Evolutionary conservation across 306 rosid genomes (phyloP).

Genomic region (Acmispon strigosus): DNA sequence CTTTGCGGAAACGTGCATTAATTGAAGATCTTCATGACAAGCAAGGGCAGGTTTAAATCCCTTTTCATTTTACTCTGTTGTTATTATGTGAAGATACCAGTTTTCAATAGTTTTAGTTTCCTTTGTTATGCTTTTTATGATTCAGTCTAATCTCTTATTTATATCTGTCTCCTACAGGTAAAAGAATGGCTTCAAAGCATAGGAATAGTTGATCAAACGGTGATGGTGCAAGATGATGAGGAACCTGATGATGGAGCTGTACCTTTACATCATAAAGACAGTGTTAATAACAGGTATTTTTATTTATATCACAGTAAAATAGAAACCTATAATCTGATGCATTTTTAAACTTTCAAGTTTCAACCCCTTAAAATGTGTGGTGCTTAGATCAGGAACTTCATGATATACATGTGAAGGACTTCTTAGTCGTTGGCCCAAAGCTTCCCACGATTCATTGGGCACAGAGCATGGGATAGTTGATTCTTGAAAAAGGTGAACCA

Average conservation of each 20-base stretch:
- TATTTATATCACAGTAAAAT: background rate
- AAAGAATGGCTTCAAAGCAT: slow-evolving; percentile 93
- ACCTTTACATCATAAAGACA: slow-evolving; percentile 57
- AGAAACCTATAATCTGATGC: slow-evolving; percentile 11
- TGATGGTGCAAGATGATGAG: slow-evolving; percentile 69
- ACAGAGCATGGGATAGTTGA: background rate
- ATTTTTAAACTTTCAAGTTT: slow-evolving; percentile 7
- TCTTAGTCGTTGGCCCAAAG: background rate
- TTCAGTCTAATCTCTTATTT: slow-evolving; percentile 3
- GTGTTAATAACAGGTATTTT: slow-evolving; percentile 56
- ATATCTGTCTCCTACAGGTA: slow-evolving; percentile 36
- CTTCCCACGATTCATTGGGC: background rate
- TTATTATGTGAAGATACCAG: slow-evolving; percentile 3
- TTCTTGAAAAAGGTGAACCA: background rate
- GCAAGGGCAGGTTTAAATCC: slow-evolving; percentile 69
- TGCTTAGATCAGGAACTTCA: background rate
- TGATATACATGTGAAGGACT: background rate
- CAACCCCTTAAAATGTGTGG: background rate
- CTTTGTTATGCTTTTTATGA: slow-evolving; percentile 3
- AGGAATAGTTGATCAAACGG: slow-evolving; percentile 75
- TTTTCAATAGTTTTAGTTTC: slow-evolving; percentile 13
- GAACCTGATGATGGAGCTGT: slow-evolving; percentile 81
- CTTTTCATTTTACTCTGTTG: slow-evolving; percentile 1
- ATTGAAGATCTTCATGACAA: slow-evolving; percentile 77
- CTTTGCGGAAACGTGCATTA: slow-evolving; percentile 77